Evolutionary conservation across 371 early-diverging fungal genomes (phyloP), one percentile per base, ranked within the genome.

Genomic region (Rhizopus arrhizus): DNA sequence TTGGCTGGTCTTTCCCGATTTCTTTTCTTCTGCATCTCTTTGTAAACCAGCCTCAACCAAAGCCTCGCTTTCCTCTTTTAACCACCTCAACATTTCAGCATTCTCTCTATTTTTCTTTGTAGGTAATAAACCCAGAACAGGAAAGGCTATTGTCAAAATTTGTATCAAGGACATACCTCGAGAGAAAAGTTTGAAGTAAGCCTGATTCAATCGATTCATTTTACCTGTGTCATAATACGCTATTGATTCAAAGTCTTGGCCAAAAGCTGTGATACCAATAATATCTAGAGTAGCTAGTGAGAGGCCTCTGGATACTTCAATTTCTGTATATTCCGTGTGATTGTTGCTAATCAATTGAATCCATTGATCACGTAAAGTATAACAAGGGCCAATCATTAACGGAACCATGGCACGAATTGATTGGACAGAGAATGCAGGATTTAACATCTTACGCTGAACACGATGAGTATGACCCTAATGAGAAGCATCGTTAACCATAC

Each of bases 361-460:
- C 82, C 80, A 82, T 32, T 64, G 42, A 48, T 71, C 50, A 41
- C 64, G 52, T 29, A 80, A 59, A 13, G 62, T 61, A 31, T 63
- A 42, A 5, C 58, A 72, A 6, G 74, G 72, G 0, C 57, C 53
- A 12, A 58, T 45, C 54, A 85, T 66, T 36, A 70, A 41, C 1
- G 85, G 85, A 0, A 75, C 64, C 64, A 82, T 68, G 2, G 53
- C 57, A 22, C 73, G 75, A 55, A 86, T 67, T 13, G 83, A 70
- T 36, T 72, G 66, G 35, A 79, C 59, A 4, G 73, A 61, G 54
- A 88, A 88, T 7, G 83, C 82, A 8, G 89, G 89, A 62, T 86
- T 86, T 33, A 86, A 60, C 74, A 86, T 72, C 53, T 84, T 85
- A 53, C 89, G 81, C 59, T 88, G 89, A n/a, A 72, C 74, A 48